Evolutionary conservation across 2,329 filamentous ascomycete genomes (phyloP), one percentile per base, ranked within the genome.

Genomic region (Lachnellula hyalina): DNA sequence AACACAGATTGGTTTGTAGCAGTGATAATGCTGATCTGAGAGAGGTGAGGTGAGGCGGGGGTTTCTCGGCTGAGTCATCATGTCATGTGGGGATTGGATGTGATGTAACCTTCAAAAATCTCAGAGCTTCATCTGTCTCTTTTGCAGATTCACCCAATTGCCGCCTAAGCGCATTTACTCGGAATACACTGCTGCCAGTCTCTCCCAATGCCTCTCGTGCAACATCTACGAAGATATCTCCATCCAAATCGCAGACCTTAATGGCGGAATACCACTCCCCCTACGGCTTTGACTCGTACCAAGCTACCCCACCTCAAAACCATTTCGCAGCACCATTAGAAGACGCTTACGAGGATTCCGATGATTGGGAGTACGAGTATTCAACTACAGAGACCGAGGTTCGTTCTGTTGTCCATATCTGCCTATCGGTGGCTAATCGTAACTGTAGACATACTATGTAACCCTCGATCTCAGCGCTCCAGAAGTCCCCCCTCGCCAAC

Each of bases 341-440:
- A 47, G 49, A 52, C 9, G 58, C 58, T 38, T 44, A 41, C 9
- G 74, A 83, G 56, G 80, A 85, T 48, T 77, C 76, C 4, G 80
- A 84, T 14, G 82, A 84, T 49, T 86, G 82, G 81, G 83, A 86
- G 64, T 86, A 85, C 61, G 83, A 86, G 61, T 86, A 86, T 64
- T 86, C 83, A 0, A 70, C 73, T 2, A 84, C 81, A 0, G 82
- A 86, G 63, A 84, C 77, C 14, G 83, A 86, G 74, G 83, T 81
- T 56, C 17, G 63, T 51, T 5, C 7, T 36, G 17, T 12, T 34
- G 32, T 32, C 15, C 17, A 40, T 42, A 19, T 3, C 25, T 21
- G n/a, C 11, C 2, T 41, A n/a, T n/a, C 15, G 11, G 7, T 38
- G n/a, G 36, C 9, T 5, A n/a, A 9, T 12, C 34, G 17, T 17